A percentile compares a stretch with the other conserved stretches of the same genome.
Conservation (phyloP, 306 rosid genomes). For the Carpinus viminea region DNA sequence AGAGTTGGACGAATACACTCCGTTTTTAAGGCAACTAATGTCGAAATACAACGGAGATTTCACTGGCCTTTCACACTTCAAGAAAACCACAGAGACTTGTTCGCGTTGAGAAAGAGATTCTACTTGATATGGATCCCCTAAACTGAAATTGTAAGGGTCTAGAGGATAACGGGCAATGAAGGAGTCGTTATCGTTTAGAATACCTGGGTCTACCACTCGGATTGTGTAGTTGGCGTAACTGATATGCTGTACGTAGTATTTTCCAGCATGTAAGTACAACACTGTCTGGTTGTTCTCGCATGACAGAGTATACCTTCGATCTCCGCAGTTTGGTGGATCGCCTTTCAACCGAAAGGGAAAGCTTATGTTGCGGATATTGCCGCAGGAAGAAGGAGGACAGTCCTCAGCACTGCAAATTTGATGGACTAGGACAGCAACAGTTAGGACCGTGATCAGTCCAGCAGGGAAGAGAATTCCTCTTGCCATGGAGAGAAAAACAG, state of each 20-base stretch:
- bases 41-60: too few species aligned
- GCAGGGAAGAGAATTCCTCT: neutral
- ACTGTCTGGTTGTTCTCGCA: slow-evolving; percentile 31
- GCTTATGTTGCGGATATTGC: slow-evolving; percentile 23
- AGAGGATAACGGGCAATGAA: slow-evolving; percentile 6
- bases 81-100: too few species aligned
- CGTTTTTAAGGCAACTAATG: neutral
- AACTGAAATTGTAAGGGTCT: neutral
- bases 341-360: slow-evolving; percentile 27
- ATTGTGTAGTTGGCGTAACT: slow-evolving; percentile 29
- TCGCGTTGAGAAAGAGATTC: too few species aligned
- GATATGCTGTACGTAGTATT: slow-evolving; percentile 29
- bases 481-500: neutral
- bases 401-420: neutral
- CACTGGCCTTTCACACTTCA: too few species aligned
- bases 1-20: neutral
- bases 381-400: slow-evolving; percentile 20
- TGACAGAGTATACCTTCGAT: neutral
- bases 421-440: neutral
- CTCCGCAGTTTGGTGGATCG: neutral
- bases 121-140: neutral
- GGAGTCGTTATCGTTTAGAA: slow-evolving; percentile 1
- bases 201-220: slow-evolving; percentile 9
- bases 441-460: neutral
- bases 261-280: neutral